A percentile compares a stretch with the other conserved stretches of the same genome.
These are phyloP conservation scores for Malassezia furfur DNA, from an alignment of 1,284 basidiomycete genomes.

Conservation along the genomic window DNA sequence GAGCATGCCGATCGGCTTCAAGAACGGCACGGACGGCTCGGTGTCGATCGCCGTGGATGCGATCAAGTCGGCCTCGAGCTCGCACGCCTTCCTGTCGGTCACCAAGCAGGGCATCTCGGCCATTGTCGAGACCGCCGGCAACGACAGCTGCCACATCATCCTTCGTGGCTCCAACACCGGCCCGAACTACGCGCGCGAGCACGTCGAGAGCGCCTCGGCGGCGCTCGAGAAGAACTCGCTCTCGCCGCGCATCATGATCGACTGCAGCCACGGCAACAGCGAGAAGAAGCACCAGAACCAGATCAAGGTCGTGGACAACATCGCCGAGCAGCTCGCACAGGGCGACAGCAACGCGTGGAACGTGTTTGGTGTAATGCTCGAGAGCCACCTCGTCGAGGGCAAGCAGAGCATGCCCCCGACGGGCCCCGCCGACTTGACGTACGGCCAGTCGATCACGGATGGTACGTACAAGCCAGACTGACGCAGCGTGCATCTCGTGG, in stretches of 20 bases:
- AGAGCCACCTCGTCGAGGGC: constrained; percentile 71
- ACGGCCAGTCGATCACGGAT: constrained; percentile 43
- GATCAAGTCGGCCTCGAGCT: constrained; percentile 81
- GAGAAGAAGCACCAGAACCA: constrained; percentile 58
- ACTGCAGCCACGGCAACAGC: constrained; percentile 73
- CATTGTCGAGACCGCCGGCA: constrained; percentile 47
- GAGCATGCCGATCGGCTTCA: constrained; percentile 76
- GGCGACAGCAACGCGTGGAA: constrained; percentile 45
- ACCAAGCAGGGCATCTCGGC: constrained; percentile 66
- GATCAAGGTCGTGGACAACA: constrained; percentile 53
- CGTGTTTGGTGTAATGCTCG: constrained; percentile 96
- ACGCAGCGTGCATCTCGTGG: constrained; percentile 36
- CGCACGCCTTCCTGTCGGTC: constrained; percentile 96
- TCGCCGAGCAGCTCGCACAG: constrained; percentile 49
- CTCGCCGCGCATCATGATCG: constrained; percentile 51
- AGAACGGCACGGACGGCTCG: constrained; percentile 52
- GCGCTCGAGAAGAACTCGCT: constrained; percentile 30
- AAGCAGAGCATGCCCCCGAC: constrained; percentile 36
- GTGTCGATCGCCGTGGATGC: constrained; percentile 70
- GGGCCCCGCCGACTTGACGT: constrained; percentile 31
- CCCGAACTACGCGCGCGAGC: constrained; percentile 38
- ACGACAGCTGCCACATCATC: constrained; percentile 46
- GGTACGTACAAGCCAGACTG: constrained; percentile 5
- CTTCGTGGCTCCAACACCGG: constrained; percentile 45
- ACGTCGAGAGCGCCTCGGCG: constrained; percentile 26